phyloP scores from a whole-genome alignment of 306 rosid genomes.

The Cucurbita maxima region DNA sequence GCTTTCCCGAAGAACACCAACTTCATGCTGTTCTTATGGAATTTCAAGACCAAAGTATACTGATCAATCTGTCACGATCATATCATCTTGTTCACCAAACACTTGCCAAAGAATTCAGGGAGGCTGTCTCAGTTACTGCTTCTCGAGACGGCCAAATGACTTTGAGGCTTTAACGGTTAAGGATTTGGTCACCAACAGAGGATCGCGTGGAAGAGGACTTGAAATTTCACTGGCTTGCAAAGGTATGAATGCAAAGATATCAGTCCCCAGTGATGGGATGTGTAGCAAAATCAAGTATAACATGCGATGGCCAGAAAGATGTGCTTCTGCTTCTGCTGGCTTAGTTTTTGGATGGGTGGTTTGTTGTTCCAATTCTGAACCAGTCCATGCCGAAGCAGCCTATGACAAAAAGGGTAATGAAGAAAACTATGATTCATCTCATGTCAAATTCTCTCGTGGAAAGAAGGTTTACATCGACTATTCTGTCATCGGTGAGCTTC shows the following conservation, averaged over 20 bases:
- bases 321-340: constrained; percentile 56
- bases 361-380: constrained; percentile 47
- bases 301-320: constrained; percentile 43
- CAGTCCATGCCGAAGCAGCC: constrained; percentile 41
- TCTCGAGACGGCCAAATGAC: constrained; percentile 31
- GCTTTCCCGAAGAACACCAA: constrained; percentile 29
- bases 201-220: constrained; percentile 18
- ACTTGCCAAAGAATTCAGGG: constrained; percentile 33
- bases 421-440: constrained; percentile 20
- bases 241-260: constrained; percentile 39
- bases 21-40: constrained; percentile 26
- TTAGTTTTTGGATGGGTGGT: constrained; percentile 49
- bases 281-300: constrained; percentile 39
- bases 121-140: constrained; percentile 35
- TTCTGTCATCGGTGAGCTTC: constrained; percentile 66
- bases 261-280: constrained; percentile 32
- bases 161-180: constrained; percentile 14
- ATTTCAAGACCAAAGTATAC: constrained; percentile 23
- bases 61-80: constrained; percentile 25
- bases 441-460: constrained; percentile 43
- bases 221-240: constrained; percentile 42
- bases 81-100: constrained; percentile 20
- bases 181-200: constrained; percentile 15
- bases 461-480: constrained; percentile 67
- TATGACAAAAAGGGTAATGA: constrained; percentile 19